These are phyloP conservation scores for Barnettozyma hawaiiensis DNA, from an alignment of 1,139 yeast genomes.

Conservation along the genomic window DNA sequence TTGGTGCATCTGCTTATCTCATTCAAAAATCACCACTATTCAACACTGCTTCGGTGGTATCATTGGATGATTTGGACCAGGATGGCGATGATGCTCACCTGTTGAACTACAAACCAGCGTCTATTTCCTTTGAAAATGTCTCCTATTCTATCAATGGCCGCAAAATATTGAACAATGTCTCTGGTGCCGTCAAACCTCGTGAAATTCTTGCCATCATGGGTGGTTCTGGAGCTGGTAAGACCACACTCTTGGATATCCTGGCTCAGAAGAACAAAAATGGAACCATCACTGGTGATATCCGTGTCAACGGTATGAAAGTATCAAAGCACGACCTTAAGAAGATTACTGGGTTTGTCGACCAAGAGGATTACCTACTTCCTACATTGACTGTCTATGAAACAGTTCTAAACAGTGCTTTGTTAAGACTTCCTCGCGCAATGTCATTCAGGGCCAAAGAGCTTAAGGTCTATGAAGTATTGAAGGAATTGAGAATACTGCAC, in stretches of 20 bases:
- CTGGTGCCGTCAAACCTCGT: constrained; percentile 79
- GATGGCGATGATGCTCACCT: constrained; percentile 41
- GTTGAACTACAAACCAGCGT: constrained; percentile 65
- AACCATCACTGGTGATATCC: constrained; percentile 52
- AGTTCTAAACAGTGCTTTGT: constrained; percentile 82
- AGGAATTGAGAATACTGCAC: constrained; percentile 74
- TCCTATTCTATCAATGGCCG: constrained; percentile 55
- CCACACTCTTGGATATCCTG: constrained; percentile 82
- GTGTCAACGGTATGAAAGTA: constrained; percentile 59
- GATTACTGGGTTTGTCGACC: constrained; percentile 94
- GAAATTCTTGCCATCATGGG: constrained; percentile 96
- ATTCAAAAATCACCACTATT: constrained; percentile 64
- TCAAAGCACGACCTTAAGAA: constrained; percentile 47
- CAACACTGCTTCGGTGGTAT: constrained; percentile 28
- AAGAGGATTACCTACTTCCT: constrained; percentile 85
- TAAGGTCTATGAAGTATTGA: constrained; percentile 78
- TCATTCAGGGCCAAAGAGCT: constrained; percentile 63
- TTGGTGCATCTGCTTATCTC: constrained; percentile 41
- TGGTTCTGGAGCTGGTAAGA: constrained; percentile 97
- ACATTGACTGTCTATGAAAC: constrained; percentile 95
- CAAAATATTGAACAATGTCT: constrained; percentile 52
- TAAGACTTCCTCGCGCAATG: constrained; percentile 81
- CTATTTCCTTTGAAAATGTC: constrained; percentile 69
- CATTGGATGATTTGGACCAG: constrained; percentile 32
- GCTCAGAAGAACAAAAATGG: constrained; percentile 89